Base-by-base conservation (phyloP, 2,329 filamentous ascomycete species). In the Monilinia polystroma region DNA sequence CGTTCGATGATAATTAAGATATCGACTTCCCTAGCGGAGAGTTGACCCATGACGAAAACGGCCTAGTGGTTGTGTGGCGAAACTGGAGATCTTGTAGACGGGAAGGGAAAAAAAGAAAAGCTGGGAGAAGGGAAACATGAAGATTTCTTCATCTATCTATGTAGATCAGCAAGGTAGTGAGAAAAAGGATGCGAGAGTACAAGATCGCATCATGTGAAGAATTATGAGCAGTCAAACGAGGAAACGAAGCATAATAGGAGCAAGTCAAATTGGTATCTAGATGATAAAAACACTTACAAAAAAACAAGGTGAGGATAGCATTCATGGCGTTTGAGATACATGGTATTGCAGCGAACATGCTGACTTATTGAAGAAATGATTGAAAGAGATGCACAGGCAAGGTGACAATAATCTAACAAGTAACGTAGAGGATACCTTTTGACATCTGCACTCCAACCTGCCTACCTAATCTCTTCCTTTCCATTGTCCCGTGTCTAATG, bases 1-100 rank as follows among this genome's bases (percentile, higher is more conserved):
- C 91, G 84, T 77, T 92, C 90, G 60, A 90, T 84, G 68, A 84
- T 77, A 69, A 82, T 85, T 69, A 93, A 82, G 55, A 83, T 82
- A 45, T 79, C 73, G 63, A 88, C 77, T 73, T 86, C 80, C 8
- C 47, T 11, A 4, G 51, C 23, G 3, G 69, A 68, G 12, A 72
- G 64, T 26, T 54, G 54, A 26, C 45, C 66, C 67, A 71, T 68
- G 65, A 41, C 64, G 59, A 67, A 29, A 47, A 18, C 41, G 32
- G 43, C 52, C 49, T 43, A 51, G 43, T 41, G 12, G 43, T 3
- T 29, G 47, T 63, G 49, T 55, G 58, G 64, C 29, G 55, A 62
- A 66, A 16, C 55, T 41, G n/a, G 43, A 58, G 23, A 18, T 55
- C 14, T 38, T 41, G 47, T 41, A 49, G 32, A 41, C 43, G 32